Evolutionary conservation across 805 yeast genomes (phyloP).

Genomic region (Debaryomyces prosopidis): DNA sequence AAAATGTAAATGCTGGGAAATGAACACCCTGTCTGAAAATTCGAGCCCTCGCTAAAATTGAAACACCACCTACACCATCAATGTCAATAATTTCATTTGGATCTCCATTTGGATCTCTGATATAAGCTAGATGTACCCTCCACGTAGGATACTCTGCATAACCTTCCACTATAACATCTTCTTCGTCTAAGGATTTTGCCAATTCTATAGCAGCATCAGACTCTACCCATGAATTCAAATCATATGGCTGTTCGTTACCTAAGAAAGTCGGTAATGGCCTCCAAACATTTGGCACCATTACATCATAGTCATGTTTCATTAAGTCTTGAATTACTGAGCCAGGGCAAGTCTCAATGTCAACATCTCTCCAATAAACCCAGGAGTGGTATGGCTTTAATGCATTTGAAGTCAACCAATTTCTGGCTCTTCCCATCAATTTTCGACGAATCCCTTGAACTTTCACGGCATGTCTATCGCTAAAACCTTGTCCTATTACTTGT

Average conservation of each 20-base stretch:
- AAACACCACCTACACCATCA: constrained; percentile 89
- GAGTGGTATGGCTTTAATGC: constrained; percentile 82
- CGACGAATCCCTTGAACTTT: constrained; percentile 84
- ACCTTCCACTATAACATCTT: constrained; percentile 87
- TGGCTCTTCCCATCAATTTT: constrained; percentile 82
- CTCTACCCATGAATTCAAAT: constrained; percentile 95
- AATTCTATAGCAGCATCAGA: constrained; percentile 70
- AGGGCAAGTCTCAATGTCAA: constrained; percentile 80
- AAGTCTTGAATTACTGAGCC: constrained; percentile 72
- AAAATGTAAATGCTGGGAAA: constrained; percentile 81
- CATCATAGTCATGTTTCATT: constrained; percentile 70
- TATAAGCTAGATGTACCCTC: constrained; percentile 78
- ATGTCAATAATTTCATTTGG: constrained; percentile 64
- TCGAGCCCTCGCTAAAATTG: constrained; percentile 72
- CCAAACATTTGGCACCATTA: constrained; percentile 91
- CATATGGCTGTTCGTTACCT: constrained; percentile 92
- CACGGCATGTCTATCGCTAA: constrained; percentile 79
- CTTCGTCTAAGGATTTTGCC: constrained; percentile 67
- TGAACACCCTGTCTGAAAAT: constrained; percentile 78
- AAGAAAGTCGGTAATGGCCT: constrained; percentile 92
- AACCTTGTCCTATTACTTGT: constrained; percentile 82
- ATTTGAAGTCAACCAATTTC: constrained; percentile 77
- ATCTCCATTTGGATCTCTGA: constrained; percentile 61
- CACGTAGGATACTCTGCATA: constrained; percentile 85
- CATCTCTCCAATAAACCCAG: constrained; percentile 93